Conservation (phyloP, 495 filamentous ascomycete genomes). For the Melanomma pulvis-pyrius region DNA sequence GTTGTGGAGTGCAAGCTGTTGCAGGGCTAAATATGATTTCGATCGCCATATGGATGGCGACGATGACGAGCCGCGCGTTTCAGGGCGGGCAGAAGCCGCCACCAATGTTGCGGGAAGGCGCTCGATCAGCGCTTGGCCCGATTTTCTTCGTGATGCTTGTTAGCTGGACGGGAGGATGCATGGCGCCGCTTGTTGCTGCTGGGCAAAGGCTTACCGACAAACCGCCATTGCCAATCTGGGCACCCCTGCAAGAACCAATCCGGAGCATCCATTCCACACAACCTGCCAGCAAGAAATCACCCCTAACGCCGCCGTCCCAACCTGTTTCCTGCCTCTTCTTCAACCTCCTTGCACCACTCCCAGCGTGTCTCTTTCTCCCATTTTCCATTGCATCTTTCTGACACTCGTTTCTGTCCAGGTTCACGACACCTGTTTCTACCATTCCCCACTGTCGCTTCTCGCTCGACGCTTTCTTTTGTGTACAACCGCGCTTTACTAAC, state of each 20-base stretch:
- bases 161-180: conserved; percentile 7
- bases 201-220: neutral
- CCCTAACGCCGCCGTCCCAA: conserved; percentile 13
- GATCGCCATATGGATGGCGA: neutral
- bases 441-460: neutral
- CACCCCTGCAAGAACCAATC: neutral
- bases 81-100: conserved; percentile 1
- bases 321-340: neutral
- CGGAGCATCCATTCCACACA: conserved; percentile 1
- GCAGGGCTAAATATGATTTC: neutral
- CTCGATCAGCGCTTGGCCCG: conserved; percentile 4
- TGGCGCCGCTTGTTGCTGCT: neutral
- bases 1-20: neutral
- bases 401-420: conserved; percentile 30
- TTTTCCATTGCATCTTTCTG: conserved; percentile 10
- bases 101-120: conserved; percentile 4
- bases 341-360: neutral
- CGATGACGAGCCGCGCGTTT: conserved; percentile 19
- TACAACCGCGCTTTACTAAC: neutral
- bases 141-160: conserved; percentile 10
- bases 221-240: neutral
- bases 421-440: conserved; percentile 1
- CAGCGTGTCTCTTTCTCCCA: neutral
- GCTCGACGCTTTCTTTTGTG: neutral
- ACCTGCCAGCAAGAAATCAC: neutral